These are phyloP conservation scores for Phanerochaete carnosa DNA, from an alignment of 768 basidiomycete genomes.

Conservation along the genomic window DNA sequence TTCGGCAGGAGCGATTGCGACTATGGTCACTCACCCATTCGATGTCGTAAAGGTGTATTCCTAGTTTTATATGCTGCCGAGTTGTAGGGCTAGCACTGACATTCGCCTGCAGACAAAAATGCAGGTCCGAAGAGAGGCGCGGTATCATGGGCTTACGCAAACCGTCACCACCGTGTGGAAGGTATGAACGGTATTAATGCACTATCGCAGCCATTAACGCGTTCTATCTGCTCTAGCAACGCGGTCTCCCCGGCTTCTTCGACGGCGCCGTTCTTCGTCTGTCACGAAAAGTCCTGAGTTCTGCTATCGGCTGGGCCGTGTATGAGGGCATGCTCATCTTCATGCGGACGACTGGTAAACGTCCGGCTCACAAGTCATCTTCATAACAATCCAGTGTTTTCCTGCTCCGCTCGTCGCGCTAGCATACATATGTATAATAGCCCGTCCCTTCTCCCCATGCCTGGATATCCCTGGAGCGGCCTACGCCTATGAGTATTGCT, in stretches of 20 bases:
- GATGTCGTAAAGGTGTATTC: constrained; percentile 81
- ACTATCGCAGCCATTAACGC: background rate
- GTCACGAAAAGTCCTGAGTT: constrained; percentile 82
- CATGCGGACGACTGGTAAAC: constrained; percentile 25
- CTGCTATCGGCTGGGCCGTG: constrained; percentile 89
- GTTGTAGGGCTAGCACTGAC: background rate
- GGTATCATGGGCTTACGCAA: constrained; percentile 67
- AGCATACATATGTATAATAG: constrained; percentile 5
- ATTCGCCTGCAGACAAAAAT: constrained; percentile 69
- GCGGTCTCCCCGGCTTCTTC: constrained; percentile 78
- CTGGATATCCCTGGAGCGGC: background rate
- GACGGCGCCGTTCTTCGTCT: constrained; percentile 82
- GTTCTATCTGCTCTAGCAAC: constrained; percentile 49
- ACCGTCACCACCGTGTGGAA: constrained; percentile 67
- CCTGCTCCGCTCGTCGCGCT: background rate
- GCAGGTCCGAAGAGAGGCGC: constrained; percentile 79
- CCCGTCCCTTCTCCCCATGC: background rate
- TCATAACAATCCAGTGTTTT: background rate
- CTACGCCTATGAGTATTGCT: constrained; percentile 61
- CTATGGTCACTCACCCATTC: constrained; percentile 85
- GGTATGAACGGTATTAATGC: constrained; percentile 37
- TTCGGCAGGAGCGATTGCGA: constrained; percentile 80
- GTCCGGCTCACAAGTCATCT: background rate
- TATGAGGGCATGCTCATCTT: constrained; percentile 78
- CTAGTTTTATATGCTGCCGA: background rate